phyloP scores from a whole-genome alignment of 106 monocot species.

The Hemerocallis citrina region DNA sequence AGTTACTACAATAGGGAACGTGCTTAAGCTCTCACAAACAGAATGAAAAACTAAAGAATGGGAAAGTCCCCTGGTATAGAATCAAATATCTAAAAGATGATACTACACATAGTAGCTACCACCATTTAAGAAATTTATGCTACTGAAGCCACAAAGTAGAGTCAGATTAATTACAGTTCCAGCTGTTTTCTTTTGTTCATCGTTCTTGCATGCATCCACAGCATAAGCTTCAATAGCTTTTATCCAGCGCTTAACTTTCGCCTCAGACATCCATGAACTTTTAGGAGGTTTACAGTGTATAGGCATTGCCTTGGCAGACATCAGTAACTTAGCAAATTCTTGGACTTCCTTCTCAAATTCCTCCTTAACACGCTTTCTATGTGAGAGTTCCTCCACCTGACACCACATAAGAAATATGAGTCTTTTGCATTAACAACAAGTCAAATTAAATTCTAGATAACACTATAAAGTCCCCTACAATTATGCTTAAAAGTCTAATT shows the following conservation, averaged over 20 bases:
- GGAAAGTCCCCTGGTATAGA: not conserved
- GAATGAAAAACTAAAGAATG: not conserved
- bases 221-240: constrained; percentile 80
- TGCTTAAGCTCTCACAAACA: not conserved
- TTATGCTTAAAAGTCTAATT: too few species aligned
- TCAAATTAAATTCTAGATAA: not conserved
- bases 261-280: constrained; percentile 59
- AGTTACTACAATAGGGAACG: too few species aligned
- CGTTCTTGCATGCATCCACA: constrained; percentile 56
- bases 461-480: too few species aligned
- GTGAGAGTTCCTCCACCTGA: constrained; percentile 81
- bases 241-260: constrained; percentile 44
- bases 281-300: constrained; percentile 52
- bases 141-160: not conserved
- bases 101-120: not conserved
- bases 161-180: constrained; percentile 47
- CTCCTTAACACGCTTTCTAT: constrained; percentile 50
- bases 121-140: not conserved
- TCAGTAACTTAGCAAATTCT: constrained; percentile 65
- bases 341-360: constrained; percentile 72
- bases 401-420: constrained; percentile 5
- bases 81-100: not conserved
- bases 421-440: not conserved
- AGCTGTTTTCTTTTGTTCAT: constrained; percentile 72
- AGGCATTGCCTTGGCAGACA: constrained; percentile 52